Conservation (phyloP, 768 basidiomycete species). For the Lentinus brumalis region DNA sequence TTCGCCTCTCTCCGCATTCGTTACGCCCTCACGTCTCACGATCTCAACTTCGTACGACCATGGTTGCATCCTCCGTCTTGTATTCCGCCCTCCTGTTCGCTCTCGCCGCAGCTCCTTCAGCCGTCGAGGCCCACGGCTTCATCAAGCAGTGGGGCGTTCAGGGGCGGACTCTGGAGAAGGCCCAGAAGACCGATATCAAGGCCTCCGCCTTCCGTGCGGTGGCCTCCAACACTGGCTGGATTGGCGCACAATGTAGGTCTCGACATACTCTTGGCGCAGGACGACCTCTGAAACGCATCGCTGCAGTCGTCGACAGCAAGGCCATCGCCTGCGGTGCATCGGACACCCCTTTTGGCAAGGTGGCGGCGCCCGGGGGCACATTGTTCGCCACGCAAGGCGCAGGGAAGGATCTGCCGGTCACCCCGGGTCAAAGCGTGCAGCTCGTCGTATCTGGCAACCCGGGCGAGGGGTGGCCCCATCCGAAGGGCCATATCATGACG, state of each 20-base stretch:
- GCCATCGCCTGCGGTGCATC: background rate
- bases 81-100: background rate
- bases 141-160: background rate
- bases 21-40: background rate
- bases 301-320: background rate
- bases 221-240: background rate
- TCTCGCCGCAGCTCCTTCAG: background rate
- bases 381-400: background rate
- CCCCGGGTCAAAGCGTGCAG: background rate
- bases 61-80: background rate
- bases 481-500: background rate
- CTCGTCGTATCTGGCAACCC: background rate
- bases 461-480: background rate
- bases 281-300: background rate
- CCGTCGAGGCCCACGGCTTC: conserved; percentile 1
- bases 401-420: background rate
- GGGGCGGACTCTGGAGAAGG: background rate
- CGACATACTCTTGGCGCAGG: too few species aligned
- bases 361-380: background rate
- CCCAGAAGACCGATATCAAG: background rate
- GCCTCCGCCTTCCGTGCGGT: background rate
- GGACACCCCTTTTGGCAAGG: background rate
- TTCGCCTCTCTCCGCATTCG: background rate
- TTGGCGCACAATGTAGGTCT: background rate
- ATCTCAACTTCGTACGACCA: background rate